Conservation (phyloP, 306 rosid species). For the Prinsepia uniflora region DNA sequence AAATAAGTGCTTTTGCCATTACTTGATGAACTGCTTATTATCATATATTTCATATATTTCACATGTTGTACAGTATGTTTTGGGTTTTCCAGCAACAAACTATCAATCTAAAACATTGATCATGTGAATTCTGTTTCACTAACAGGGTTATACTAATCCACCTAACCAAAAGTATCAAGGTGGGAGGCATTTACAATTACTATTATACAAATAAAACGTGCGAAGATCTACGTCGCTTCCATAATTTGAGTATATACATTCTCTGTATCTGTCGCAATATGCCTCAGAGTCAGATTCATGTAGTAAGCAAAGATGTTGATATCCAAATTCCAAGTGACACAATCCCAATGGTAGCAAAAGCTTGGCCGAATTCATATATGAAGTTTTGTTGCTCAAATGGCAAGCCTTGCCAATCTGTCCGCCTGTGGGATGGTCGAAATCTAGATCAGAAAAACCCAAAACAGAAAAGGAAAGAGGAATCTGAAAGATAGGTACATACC, state of each 20-base stretch:
- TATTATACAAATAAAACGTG: conserved; percentile 34
- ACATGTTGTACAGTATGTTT: not conserved
- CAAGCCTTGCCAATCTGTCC: conserved; percentile 62
- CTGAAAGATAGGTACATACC: conserved; percentile 44
- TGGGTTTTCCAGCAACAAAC: not conserved
- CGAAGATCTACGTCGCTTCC: conserved; percentile 26
- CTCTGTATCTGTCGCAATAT: conserved; percentile 8
- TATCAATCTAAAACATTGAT: conserved; percentile 1
- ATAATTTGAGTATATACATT: conserved; percentile 39
- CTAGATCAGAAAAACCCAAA: not conserved
- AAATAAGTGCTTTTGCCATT: conserved; percentile 18
- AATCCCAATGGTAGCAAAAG: conserved; percentile 66
- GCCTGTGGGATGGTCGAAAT: conserved; percentile 35
- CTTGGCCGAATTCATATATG: conserved; percentile 58
- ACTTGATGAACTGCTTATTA: not conserved
- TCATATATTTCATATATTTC: not conserved
- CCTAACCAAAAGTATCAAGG: conserved; percentile 41
- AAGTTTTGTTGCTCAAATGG: conserved; percentile 48
- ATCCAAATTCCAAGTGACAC: conserved; percentile 83
- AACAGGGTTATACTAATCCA: conserved; percentile 2
- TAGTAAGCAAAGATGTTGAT: conserved; percentile 47
- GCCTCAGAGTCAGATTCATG: conserved; percentile 39
- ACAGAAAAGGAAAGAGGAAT: not conserved
- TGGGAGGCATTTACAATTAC: conserved; percentile 42
- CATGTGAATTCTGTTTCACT: conserved; percentile 2